A percentile compares a stretch with the other conserved stretches of the same genome.
Conservation (phyloP, 805 yeast species). For the Lipomyces chichibuensis region DNA sequence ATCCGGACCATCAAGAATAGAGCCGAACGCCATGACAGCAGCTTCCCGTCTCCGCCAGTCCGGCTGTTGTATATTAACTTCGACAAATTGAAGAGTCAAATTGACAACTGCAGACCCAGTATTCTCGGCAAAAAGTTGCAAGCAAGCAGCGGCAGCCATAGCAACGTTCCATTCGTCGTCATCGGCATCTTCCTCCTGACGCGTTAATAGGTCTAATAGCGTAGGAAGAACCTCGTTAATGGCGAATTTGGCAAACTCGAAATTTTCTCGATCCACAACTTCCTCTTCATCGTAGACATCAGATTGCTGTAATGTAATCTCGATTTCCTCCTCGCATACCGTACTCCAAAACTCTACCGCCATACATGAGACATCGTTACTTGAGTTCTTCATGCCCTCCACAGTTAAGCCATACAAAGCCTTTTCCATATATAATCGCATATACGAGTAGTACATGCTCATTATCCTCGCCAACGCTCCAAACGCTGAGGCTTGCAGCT, state of each 20-base stretch:
- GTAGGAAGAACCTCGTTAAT: slow-evolving; percentile 86
- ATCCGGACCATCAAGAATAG: slow-evolving; percentile 78
- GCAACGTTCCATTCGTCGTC: slow-evolving; percentile 95
- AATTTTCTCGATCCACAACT: slow-evolving; percentile 54
- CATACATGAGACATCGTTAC: slow-evolving; percentile 92
- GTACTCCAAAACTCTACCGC: slow-evolving; percentile 99
- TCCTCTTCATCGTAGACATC: slow-evolving; percentile 46
- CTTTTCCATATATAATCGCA: slow-evolving; percentile 96
- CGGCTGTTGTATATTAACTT: slow-evolving; percentile 60
- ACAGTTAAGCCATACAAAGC: slow-evolving; percentile 90
- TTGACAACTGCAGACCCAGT: slow-evolving; percentile 85
- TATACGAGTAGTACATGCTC: slow-evolving; percentile 82
- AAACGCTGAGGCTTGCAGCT: slow-evolving; percentile 90
- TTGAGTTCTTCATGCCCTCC: slow-evolving; percentile 81
- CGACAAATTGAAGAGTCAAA: slow-evolving; percentile 83
- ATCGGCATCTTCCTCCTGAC: slow-evolving; percentile 90
- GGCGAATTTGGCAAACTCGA: slow-evolving; percentile 84
- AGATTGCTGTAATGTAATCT: slow-evolving; percentile 60
- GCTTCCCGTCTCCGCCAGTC: slow-evolving; percentile 93
- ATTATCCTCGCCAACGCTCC: slow-evolving; percentile 93
- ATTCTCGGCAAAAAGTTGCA: slow-evolving; percentile 89
- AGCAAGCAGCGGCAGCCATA: slow-evolving; percentile 98
- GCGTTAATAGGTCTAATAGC: slow-evolving; percentile 71
- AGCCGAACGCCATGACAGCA: slow-evolving; percentile 98
- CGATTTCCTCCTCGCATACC: slow-evolving; percentile 97